These are phyloP conservation scores for Cytospora schulzeri DNA, from an alignment of 2,329 filamentous ascomycete genomes.

Conservation along the genomic window DNA sequence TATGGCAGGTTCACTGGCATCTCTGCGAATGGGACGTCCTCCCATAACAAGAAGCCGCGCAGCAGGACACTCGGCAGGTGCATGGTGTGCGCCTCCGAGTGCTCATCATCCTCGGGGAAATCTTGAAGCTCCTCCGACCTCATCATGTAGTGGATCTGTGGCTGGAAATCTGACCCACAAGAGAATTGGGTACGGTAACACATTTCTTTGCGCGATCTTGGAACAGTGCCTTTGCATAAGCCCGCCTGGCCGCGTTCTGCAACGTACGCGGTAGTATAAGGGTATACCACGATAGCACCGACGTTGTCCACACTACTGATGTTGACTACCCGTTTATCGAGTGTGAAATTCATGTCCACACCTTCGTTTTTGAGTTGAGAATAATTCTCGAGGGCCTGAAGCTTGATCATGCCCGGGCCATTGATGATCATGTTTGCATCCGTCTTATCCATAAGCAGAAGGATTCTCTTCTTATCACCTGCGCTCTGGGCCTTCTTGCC, in stretches of 20 bases:
- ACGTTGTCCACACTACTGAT: neutral
- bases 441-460: neutral
- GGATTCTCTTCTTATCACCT: neutral
- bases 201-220: neutral
- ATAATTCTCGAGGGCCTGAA: neutral
- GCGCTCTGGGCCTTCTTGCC: neutral
- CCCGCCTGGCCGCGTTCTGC: neutral
- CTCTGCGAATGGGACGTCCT: too few species aligned
- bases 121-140: neutral
- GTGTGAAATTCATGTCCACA: neutral
- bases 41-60: too few species aligned
- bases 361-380: neutral
- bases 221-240: neutral
- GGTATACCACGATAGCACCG: neutral
- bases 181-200: neutral
- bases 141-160: neutral
- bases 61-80: too few species aligned
- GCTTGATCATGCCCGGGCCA: too few species aligned
- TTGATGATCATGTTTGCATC: too few species aligned
- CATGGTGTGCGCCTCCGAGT: neutral
- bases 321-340: neutral
- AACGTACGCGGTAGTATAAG: neutral
- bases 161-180: neutral
- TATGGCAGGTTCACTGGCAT: too few species aligned
- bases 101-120: neutral